Evolutionary conservation across 169 alveolate species (phyloP).

Genomic region (Cystoisospora suis): DNA sequence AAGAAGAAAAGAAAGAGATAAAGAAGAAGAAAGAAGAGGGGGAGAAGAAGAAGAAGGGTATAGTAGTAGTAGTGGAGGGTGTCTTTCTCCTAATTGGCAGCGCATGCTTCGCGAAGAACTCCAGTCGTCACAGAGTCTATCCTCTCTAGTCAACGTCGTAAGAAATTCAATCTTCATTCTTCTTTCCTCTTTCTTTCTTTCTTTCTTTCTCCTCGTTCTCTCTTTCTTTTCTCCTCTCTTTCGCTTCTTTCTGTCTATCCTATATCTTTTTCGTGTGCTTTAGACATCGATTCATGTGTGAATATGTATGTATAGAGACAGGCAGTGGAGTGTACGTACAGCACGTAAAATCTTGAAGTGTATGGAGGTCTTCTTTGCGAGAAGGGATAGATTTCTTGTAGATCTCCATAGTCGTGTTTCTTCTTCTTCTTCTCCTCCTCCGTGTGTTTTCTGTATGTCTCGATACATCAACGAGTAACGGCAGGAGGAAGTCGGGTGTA

Average conservation of each 20-base stretch:
- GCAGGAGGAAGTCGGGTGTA: no score
- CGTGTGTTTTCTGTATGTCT: no score
- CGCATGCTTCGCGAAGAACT: not conserved
- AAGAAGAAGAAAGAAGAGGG: not conserved
- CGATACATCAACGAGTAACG: no score
- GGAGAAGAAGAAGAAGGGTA: not conserved
- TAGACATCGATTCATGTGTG: not conserved
- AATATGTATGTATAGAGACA: not conserved
- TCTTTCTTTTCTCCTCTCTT: not conserved
- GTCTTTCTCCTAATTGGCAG: slow-evolving; percentile 31
- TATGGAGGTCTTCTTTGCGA: no score
- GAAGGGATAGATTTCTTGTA: no score
- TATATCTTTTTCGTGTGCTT: no score
- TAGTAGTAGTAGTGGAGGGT: not conserved
- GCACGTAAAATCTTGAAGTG: no score
- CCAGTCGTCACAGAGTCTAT: not conserved
- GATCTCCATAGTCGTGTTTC: no score
- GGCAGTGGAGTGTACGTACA: no score
- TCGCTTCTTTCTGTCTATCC: no score
- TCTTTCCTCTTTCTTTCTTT: not conserved
- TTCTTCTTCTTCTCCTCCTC: no score
- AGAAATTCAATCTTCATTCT: not conserved
- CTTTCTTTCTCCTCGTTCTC: not conserved
- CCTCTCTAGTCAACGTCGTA: slow-evolving; percentile 29
- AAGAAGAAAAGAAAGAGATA: not conserved